Evolutionary conservation across 805 yeast species (phyloP).

Genomic region (Saturnispora galanensis): DNA sequence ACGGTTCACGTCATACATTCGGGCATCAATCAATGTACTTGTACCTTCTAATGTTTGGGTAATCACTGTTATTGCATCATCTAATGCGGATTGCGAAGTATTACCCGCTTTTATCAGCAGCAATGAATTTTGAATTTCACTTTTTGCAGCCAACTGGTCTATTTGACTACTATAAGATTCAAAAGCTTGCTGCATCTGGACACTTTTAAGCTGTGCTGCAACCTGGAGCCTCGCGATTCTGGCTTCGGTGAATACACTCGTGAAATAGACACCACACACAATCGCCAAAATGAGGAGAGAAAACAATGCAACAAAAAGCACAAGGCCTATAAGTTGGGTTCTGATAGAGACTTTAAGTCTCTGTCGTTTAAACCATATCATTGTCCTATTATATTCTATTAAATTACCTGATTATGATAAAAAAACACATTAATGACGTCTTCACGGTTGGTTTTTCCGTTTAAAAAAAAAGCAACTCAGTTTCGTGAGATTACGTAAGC

Average conservation of each 20-base stretch:
- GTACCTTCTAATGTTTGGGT: conserved; percentile 59
- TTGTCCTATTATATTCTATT: background rate
- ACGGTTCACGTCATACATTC: conserved; percentile 55
- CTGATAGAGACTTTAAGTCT: conserved; percentile 51
- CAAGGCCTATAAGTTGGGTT: conserved; percentile 65
- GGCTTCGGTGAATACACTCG: conserved; percentile 47
- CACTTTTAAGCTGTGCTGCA: conserved; percentile 71
- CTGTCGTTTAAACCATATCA: conserved; percentile 9
- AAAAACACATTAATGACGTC: background rate
- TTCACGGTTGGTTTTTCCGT: background rate
- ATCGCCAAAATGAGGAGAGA: conserved; percentile 66
- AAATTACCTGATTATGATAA: background rate
- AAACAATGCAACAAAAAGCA: conserved; percentile 56
- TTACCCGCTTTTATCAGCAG: conserved; percentile 66
- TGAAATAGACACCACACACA: conserved; percentile 68
- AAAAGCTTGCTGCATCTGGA: conserved; percentile 65
- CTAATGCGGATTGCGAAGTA: conserved; percentile 40
- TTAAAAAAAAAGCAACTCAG: background rate
- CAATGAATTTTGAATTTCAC: conserved; percentile 50
- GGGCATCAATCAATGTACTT: conserved; percentile 51
- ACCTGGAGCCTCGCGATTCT: conserved; percentile 66
- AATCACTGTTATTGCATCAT: conserved; percentile 35
- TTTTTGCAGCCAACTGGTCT: conserved; percentile 52
- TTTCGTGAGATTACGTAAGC: no score
- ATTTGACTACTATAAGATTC: conserved; percentile 59